A percentile compares a stretch with the other conserved stretches of the same genome.
Evolutionary conservation across 305 asterid species (phyloP).

Genomic region (Fraxinus latifolia): DNA sequence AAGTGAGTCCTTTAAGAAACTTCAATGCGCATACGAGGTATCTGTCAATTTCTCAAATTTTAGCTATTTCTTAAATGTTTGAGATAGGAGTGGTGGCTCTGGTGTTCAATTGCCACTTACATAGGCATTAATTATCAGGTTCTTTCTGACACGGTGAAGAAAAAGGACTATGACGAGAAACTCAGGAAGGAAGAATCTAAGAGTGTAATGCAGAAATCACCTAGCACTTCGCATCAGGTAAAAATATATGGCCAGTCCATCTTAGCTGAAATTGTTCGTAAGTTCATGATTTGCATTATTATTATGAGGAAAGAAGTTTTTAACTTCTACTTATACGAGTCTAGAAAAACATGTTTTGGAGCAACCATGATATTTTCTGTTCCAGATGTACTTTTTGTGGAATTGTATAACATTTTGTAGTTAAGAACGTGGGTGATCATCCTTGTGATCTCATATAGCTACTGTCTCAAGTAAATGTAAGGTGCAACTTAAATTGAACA

Average conservation of each 20-base stretch:
- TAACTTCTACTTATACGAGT: background rate
- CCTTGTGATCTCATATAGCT: background rate
- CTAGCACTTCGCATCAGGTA: conserved; percentile 81
- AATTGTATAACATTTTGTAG: background rate
- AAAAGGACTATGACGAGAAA: conserved; percentile 91
- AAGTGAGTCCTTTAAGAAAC: conserved; percentile 93
- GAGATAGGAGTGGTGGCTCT: conserved; percentile 24
- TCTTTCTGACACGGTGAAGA: conserved; percentile 90
- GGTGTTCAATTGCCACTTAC: conserved; percentile 26
- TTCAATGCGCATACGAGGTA: conserved; percentile 97
- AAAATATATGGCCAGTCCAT: conserved; percentile 6
- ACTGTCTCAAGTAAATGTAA: background rate
- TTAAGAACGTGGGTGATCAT: background rate
- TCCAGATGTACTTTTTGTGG: background rate
- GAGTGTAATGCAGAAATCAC: conserved; percentile 69
- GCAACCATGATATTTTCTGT: background rate
- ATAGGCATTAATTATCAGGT: conserved; percentile 50
- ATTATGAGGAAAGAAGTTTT: background rate
- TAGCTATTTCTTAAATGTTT: conserved; percentile 22
- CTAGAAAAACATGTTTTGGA: background rate
- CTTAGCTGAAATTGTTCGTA: background rate
- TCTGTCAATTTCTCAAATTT: conserved; percentile 3
- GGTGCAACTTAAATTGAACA: background rate
- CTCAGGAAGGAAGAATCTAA: conserved; percentile 85
- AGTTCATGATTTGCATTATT: background rate